Conservation (phyloP, 805 yeast species). For the Candida taoyuanica region DNA sequence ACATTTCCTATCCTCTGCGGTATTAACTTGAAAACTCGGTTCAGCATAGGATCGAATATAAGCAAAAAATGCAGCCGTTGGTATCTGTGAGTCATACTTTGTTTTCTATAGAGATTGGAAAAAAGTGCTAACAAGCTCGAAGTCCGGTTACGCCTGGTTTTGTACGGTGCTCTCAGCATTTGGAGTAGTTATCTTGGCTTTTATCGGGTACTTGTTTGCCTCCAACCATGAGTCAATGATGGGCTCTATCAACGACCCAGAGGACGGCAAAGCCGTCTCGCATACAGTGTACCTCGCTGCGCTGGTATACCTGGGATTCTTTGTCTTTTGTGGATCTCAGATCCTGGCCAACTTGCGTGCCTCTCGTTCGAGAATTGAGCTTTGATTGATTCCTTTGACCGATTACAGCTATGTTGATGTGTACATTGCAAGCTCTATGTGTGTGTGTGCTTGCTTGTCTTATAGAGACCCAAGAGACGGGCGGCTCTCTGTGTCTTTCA, state of each 20-base stretch:
- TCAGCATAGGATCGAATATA: not conserved
- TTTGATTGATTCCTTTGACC: too few relatives aligned
- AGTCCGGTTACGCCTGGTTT: conserved; percentile 89
- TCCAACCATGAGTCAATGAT: conserved; percentile 84
- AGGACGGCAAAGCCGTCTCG: conserved; percentile 91
- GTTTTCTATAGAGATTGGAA: too few relatives aligned
- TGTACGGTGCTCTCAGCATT: conserved; percentile 91
- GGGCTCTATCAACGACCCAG: conserved; percentile 89
- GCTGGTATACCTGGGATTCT: conserved; percentile 70
- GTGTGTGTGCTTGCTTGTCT: too few relatives aligned
- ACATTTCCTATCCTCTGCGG: too few relatives aligned
- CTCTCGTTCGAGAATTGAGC: conserved; percentile 15
- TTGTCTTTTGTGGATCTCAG: conserved; percentile 89
- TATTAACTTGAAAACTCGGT: too few relatives aligned
- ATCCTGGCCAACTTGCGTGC: conserved; percentile 56
- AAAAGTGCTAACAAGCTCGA: conserved; percentile 1
- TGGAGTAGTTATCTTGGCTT: conserved; percentile 82
- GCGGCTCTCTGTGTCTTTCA: too few relatives aligned
- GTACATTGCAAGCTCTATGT: not conserved
- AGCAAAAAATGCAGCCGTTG: conserved; percentile 44
- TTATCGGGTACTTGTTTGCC: conserved; percentile 78
- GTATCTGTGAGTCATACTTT: conserved; percentile 45
- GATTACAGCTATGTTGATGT: too few relatives aligned
- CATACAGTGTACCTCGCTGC: conserved; percentile 89
- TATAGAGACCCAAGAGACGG: too few relatives aligned